A percentile compares a stretch with the other conserved stretches of the same genome.
These are phyloP conservation scores for Elongisporangium anandrum DNA, from an alignment of 352 stramenopile species.

Conservation along the genomic window DNA sequence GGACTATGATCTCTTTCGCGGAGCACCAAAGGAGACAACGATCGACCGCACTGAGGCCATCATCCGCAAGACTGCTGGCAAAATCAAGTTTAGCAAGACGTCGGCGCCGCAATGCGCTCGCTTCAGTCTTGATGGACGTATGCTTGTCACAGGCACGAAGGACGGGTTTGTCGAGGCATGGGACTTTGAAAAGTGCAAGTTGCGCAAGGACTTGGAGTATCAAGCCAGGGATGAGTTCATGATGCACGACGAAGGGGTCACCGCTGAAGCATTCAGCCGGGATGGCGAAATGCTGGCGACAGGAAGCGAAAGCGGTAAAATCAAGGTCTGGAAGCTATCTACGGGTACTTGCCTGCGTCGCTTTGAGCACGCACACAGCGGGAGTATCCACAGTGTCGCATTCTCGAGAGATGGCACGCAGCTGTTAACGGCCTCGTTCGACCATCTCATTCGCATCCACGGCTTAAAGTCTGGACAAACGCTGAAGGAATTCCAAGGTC, in stretches of 20 bases:
- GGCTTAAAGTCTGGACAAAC: constrained; percentile 89
- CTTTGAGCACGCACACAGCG: constrained; percentile 80
- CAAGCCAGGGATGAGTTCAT: constrained; percentile 93
- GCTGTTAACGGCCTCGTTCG: constrained; percentile 87
- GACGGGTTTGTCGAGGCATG: constrained; percentile 95
- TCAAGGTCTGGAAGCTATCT: constrained; percentile 92
- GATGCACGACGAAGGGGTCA: constrained; percentile 88
- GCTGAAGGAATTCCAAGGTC: constrained; percentile 93
- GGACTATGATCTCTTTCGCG: constrained; percentile 83
- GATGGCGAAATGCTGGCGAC: constrained; percentile 88
- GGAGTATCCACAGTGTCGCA: constrained; percentile 80
- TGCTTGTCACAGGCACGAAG: constrained; percentile 91
- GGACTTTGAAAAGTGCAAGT: constrained; percentile 87
- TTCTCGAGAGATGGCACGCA: constrained; percentile 91
- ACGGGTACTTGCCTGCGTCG: constrained; percentile 88
- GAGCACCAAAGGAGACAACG: constrained; percentile 41
- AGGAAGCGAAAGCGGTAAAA: constrained; percentile 75
- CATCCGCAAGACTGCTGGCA: constrained; percentile 57
- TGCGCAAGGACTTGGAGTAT: constrained; percentile 92
- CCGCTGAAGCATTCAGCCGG: constrained; percentile 82
- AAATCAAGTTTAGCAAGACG: constrained; percentile 89
- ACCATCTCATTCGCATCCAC: constrained; percentile 91
- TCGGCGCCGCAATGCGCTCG: constrained; percentile 76
- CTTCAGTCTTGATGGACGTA: constrained; percentile 87
- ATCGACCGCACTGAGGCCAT: constrained; percentile 60